These are phyloP conservation scores for Rhizopus stolonifer DNA, from an alignment of 371 early-diverging fungal species.

Conservation along the genomic window DNA sequence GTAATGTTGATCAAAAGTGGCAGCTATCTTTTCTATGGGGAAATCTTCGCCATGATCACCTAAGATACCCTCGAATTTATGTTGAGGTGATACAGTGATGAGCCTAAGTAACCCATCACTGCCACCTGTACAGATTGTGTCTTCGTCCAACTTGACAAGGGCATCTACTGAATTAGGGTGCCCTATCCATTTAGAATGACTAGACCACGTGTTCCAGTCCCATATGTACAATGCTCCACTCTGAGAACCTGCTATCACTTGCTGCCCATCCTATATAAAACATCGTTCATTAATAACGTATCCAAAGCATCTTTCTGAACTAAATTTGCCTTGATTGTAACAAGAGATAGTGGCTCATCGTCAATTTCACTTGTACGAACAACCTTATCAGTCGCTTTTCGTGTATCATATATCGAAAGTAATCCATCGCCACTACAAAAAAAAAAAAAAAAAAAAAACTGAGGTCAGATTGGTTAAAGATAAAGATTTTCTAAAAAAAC, in stretches of 20 bases:
- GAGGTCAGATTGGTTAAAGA: too few species aligned
- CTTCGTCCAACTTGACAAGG: constrained; percentile 78
- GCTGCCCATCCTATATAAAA: constrained; percentile 58
- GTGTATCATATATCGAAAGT: constrained; percentile 85
- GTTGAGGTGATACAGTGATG: constrained; percentile 4
- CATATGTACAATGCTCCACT: constrained; percentile 81
- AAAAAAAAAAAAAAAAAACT: too few species aligned
- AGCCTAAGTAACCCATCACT: constrained; percentile 86
- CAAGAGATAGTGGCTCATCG: constrained; percentile 85
- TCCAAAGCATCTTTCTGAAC: background rate
- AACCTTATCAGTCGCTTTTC: constrained; percentile 69
- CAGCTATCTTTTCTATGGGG: constrained; percentile 78
- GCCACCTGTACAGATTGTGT: constrained; percentile 82
- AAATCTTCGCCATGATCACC: constrained; percentile 86
- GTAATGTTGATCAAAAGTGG: constrained; percentile 65
- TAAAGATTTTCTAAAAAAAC: too few species aligned
- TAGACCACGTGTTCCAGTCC: constrained; percentile 85
- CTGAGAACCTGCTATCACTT: constrained; percentile 87
- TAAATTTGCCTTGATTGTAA: constrained; percentile 63
- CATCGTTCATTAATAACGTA: background rate
- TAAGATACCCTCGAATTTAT: constrained; percentile 71
- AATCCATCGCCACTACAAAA: constrained; percentile 83
- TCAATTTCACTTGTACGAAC: constrained; percentile 89
- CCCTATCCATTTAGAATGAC: constrained; percentile 89
- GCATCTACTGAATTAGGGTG: constrained; percentile 88